Conservation (phyloP, 2,329 filamentous ascomycete species). For the Teratosphaeria gauchensis region DNA sequence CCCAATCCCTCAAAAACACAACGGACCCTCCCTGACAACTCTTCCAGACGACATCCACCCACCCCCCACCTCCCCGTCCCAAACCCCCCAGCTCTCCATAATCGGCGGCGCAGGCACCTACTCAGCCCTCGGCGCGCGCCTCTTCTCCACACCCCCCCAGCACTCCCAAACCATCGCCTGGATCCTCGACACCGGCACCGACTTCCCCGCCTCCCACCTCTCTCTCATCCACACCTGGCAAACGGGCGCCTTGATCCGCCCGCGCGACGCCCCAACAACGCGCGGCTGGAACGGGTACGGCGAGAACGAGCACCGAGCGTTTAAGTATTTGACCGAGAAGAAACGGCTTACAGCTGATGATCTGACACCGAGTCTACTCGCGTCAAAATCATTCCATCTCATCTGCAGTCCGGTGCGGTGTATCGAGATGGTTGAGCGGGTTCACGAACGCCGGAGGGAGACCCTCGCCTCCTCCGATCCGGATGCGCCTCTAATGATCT, state of each 20-base stretch:
- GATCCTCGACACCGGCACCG: slow-evolving; percentile 81
- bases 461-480: slow-evolving; percentile 5
- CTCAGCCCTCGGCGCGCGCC: slow-evolving; percentile 74
- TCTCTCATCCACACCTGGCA: slow-evolving; percentile 62
- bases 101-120: slow-evolving; percentile 86
- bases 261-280: slow-evolving; percentile 64
- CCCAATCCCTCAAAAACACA: no score
- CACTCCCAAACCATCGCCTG: slow-evolving; percentile 65
- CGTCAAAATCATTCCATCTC: slow-evolving; percentile 72
- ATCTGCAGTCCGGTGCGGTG: slow-evolving; percentile 74
- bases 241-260: slow-evolving; percentile 59
- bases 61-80: slow-evolving; percentile 50
- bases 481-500: slow-evolving; percentile 61
- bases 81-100: slow-evolving; percentile 55
- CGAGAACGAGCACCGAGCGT: slow-evolving; percentile 44
- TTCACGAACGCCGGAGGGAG: slow-evolving; percentile 45
- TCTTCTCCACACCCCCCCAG: slow-evolving; percentile 67
- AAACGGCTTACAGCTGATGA: slow-evolving; percentile 65
- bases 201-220: slow-evolving; percentile 65
- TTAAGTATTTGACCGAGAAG: slow-evolving; percentile 83
- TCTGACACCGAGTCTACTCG: slow-evolving; percentile 56
- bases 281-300: slow-evolving; percentile 89
- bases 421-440: slow-evolving; percentile 62
- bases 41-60: slow-evolving; percentile 88
- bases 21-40: background rate